phyloP scores from a whole-genome alignment of 2,329 filamentous ascomycete genomes.

The Periconia macrospinosa region DNA sequence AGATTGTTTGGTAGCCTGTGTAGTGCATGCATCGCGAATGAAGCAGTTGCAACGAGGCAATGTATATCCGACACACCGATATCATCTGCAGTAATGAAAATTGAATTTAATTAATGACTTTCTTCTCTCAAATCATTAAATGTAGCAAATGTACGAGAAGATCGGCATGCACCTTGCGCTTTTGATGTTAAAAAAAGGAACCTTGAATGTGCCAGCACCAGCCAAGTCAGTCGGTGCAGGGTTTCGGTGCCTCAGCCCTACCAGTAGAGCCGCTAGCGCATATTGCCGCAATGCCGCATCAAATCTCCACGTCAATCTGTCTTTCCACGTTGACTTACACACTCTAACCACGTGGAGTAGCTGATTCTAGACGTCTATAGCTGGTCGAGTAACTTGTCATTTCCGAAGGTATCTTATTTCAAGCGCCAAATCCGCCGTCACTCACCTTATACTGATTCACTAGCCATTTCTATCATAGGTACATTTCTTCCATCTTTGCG shows the following conservation, averaged over 20 bases:
- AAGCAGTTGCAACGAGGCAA: conserved; percentile 20
- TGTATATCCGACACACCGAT: conserved; percentile 28
- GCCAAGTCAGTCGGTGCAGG: neutral
- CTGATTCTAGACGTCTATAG: too few relatives aligned
- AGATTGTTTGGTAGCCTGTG: conserved; percentile 26
- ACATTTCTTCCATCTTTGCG: neutral
- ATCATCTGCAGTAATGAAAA: conserved; percentile 29
- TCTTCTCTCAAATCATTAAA: neutral
- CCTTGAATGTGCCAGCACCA: neutral
- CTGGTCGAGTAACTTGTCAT: too few relatives aligned
- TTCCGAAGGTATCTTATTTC: too few relatives aligned
- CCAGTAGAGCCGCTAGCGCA: conserved; percentile 29
- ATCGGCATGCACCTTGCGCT: neutral
- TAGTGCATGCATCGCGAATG: conserved; percentile 29
- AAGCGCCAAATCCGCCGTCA: too few relatives aligned
- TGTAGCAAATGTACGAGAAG: neutral
- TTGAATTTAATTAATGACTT: conserved; percentile 11
- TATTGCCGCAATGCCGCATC: conserved; percentile 24
- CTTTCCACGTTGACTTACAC: neutral
- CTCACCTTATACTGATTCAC: neutral
- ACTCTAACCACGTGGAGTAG: too few relatives aligned
- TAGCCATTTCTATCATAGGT: neutral
- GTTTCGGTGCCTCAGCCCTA: conserved; percentile 11
- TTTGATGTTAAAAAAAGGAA: neutral
- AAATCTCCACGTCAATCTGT: conserved; percentile 35